Conservation (phyloP, 345 rosid species). For the Rhodamnia rubescens region DNA sequence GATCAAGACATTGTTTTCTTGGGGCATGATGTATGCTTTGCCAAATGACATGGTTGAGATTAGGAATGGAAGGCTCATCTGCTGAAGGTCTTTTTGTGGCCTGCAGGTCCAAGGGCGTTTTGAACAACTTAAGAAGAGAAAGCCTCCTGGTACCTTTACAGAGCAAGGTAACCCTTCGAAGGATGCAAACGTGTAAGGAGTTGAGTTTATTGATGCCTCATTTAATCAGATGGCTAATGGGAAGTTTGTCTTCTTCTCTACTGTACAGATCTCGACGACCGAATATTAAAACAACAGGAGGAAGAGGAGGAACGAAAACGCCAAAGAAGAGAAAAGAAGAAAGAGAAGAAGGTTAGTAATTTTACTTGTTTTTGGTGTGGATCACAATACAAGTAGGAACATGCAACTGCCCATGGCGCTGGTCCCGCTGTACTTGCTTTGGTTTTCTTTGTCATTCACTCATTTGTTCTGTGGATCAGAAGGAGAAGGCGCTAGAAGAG, state of each 20-base stretch:
- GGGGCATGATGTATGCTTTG: background rate
- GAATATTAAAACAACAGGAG: conserved; percentile 75
- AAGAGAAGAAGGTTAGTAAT: conserved; percentile 77
- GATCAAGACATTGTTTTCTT: background rate
- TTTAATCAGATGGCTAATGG: background rate
- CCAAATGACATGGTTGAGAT: background rate
- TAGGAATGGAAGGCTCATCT: background rate
- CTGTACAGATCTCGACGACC: conserved; percentile 72
- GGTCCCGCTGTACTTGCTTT: background rate
- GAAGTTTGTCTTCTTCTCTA: background rate
- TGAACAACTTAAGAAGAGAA: conserved; percentile 75
- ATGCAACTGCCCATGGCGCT: background rate
- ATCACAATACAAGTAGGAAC: background rate
- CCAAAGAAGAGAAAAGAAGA: conserved; percentile 75
- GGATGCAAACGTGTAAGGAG: background rate
- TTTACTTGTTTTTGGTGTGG: background rate
- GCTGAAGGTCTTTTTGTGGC: background rate
- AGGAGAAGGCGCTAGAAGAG: conserved; percentile 72
- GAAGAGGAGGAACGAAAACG: conserved; percentile 87
- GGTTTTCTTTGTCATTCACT: background rate
- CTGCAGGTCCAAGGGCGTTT: conserved; percentile 85
- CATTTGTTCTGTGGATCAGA: conserved; percentile 26
- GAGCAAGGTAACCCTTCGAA: conserved; percentile 57
- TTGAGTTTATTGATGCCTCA: background rate
- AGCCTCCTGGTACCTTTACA: conserved; percentile 75